phyloP scores from a whole-genome alignment of 1,139 yeast genomes.

The Geotrichum candidum region DNA sequence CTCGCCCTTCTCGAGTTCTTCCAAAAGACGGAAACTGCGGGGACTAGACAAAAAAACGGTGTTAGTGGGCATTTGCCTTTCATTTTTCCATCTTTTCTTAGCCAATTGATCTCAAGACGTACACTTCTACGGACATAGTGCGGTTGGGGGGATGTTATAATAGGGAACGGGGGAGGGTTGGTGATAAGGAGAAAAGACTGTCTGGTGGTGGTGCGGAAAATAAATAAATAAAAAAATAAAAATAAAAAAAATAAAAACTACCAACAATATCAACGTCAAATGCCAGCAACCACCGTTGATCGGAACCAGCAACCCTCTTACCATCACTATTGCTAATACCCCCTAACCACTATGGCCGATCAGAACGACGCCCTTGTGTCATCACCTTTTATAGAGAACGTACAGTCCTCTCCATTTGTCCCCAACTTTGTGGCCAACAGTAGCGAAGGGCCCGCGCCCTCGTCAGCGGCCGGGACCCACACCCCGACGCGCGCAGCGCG shows the following conservation, averaged over 20 bases:
- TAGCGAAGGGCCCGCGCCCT: constrained; percentile 3
- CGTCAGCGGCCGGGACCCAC: background rate
- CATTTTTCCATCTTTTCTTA: background rate
- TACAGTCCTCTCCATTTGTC: constrained; percentile 10
- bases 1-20: constrained; percentile 96
- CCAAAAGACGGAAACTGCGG: constrained; percentile 85
- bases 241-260: background rate
- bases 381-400: constrained; percentile 8
- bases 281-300: background rate
- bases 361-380: background rate
- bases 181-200: background rate
- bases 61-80: background rate
- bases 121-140: constrained; percentile 7
- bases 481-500: background rate
- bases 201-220: constrained; percentile 7
- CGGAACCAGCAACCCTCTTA: background rate
- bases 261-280: background rate
- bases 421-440: background rate
- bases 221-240: background rate
- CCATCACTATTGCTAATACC: background rate
- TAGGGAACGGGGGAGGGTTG: background rate
- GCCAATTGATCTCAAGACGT: background rate
- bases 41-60: constrained; percentile 46
- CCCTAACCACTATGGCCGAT: background rate
- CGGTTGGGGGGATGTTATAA: background rate